Evolutionary conservation across 495 filamentous ascomycete genomes (phyloP), one percentile per base, ranked within the genome.

Genomic region (Podospora pseudoanserina): DNA sequence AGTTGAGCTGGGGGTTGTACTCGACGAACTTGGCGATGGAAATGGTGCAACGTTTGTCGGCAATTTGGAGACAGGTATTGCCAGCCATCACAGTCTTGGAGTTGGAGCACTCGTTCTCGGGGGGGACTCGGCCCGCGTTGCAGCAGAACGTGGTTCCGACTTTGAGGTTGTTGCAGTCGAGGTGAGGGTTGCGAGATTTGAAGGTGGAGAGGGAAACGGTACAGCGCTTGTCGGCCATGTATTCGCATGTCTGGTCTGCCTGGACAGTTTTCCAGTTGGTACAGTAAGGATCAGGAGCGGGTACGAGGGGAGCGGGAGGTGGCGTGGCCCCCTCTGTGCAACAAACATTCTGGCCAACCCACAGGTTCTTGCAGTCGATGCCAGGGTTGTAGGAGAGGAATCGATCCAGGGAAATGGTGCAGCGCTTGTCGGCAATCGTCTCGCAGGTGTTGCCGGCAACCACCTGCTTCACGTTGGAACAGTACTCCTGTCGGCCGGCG

Each of bases 1-100:
- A 49, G 15, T 71, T 71, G 4, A 71, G 19, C 23, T 58, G n/a
- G 11, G 65, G 68, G 6, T 76, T 61, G 72, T 81, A 69, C 20
- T 57, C 61, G 5, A n/a, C 3, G 30, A 69, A 57, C 4, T 69
- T 7, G 19, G 19, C 26, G 18, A 62, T 39, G 3, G 72, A 66
- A n/a, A 81, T 77, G 55, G n/a, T 26, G 18, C 55, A 58, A 16
- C 39, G 39, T 16, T 49, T 49, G 39, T 49, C 39, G 15, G 39
- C 39, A 11, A 49, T 49, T 11, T 49, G 39, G 15, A 49, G 39
- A 11, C 39, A 49, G 7, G 39, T 49, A 11, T 49, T 49, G 39
- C 39, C 39, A 11, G 7, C 39, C 13, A 49, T 2, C 39, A 49
- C 39, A 11, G 39, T 49, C 39, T 49, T 49, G 9, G 39, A 49